Conservation (phyloP, 2,329 filamentous ascomycete genomes). For the Phialocephala subalpina region DNA sequence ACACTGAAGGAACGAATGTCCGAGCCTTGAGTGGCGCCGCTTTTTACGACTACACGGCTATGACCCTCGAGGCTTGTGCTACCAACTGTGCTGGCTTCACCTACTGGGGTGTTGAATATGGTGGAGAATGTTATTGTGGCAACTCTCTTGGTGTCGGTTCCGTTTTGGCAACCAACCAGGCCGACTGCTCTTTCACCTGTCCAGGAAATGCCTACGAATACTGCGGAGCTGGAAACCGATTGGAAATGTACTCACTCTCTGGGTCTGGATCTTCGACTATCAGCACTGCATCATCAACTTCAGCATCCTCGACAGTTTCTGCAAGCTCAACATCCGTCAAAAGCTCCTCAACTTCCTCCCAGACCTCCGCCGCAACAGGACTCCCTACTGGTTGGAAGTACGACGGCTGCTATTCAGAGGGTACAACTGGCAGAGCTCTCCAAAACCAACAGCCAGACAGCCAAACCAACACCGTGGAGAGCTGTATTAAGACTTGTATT, state of each 20-base stretch:
- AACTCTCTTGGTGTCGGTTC: slow-evolving; percentile 12
- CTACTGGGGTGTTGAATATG: slow-evolving; percentile 50
- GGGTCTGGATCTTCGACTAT: not conserved
- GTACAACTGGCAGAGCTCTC: slow-evolving; percentile 22
- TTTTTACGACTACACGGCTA: slow-evolving; percentile 20
- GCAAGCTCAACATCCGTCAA: not conserved
- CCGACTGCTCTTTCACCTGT: slow-evolving; percentile 34
- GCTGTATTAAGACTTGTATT: slow-evolving; percentile 1
- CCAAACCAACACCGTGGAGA: slow-evolving; percentile 2
- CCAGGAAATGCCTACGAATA: slow-evolving; percentile 38
- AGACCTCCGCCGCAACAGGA: slow-evolving; percentile 16
- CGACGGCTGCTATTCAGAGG: slow-evolving; percentile 37
- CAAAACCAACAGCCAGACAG: slow-evolving; percentile 9
- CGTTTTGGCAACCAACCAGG: slow-evolving; percentile 19
- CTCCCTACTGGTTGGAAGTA: slow-evolving; percentile 36
- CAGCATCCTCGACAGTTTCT: not conserved
- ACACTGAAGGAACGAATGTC: slow-evolving; percentile 22
- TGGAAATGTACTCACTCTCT: slow-evolving; percentile 3
- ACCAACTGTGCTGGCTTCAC: slow-evolving; percentile 41
- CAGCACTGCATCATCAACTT: not conserved
- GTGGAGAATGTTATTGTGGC: slow-evolving; percentile 39
- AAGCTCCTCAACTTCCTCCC: not conserved
- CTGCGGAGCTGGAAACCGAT: slow-evolving; percentile 38
- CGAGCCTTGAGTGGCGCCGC: slow-evolving; percentile 42
- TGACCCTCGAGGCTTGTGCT: slow-evolving; percentile 41